Conservation (phyloP, 139 green algal genomes). For the Closterium sp. region DNA sequence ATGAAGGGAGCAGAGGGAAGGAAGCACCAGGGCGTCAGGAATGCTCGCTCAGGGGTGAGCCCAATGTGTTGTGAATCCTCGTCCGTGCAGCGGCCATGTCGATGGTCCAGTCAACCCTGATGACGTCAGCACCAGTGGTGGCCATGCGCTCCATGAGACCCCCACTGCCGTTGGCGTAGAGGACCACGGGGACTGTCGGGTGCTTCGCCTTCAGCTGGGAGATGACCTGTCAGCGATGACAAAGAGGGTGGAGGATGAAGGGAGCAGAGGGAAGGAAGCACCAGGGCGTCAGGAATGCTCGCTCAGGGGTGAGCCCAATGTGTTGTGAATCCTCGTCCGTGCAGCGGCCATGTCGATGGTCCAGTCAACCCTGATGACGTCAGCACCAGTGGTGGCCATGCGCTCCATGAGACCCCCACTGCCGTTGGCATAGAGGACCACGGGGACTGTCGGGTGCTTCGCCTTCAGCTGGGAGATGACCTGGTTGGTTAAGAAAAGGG, state of each 20-base stretch:
- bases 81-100: too few species aligned
- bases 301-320: too few species aligned
- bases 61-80: too few species aligned
- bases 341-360: conserved; percentile 93
- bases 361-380: conserved; percentile 97
- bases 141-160: conserved; percentile 90
- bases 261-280: too few species aligned
- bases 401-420: conserved; percentile 89
- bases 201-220: conserved; percentile 70
- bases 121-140: conserved; percentile 57
- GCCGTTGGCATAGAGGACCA: conserved; percentile 96
- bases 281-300: too few species aligned
- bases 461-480: conserved; percentile 64
- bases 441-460: conserved; percentile 73
- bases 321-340: too few species aligned
- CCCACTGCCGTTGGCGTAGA: conserved; percentile 93
- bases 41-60: too few species aligned
- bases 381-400: conserved; percentile 66
- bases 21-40: too few species aligned
- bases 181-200: conserved; percentile 79
- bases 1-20: too few species aligned
- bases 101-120: too few species aligned
- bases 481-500: neutral
- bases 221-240: too few species aligned
- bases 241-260: too few species aligned